Evolutionary conservation across 805 yeast species (phyloP).

Genomic region (Starmerella davenportii): DNA sequence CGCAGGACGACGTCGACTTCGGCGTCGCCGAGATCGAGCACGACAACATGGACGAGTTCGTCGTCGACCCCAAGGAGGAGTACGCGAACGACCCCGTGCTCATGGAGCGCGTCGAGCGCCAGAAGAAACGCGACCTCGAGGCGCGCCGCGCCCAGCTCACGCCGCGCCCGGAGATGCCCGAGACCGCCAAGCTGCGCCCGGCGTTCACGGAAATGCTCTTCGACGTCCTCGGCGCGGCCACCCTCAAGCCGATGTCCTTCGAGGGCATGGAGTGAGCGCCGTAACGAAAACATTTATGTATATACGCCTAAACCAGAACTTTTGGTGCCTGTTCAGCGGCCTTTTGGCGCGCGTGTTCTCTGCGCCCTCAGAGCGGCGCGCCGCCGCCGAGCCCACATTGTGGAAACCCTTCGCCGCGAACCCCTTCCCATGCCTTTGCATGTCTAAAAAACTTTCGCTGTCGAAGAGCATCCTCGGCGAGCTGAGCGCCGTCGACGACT

Average conservation of each 20-base stretch:
- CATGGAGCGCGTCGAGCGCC: slow-evolving; percentile 19
- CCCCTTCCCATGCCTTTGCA: too few species aligned
- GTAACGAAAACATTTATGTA: too few species aligned
- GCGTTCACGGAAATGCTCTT: slow-evolving; percentile 8
- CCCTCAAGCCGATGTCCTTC: slow-evolving; percentile 2
- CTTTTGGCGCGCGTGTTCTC: too few species aligned
- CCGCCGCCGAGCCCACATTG: too few species aligned
- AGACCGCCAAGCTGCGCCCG: slow-evolving; percentile 19
- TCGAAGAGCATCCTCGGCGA: slow-evolving; percentile 12
- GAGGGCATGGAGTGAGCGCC: too few species aligned
- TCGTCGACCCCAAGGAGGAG: slow-evolving; percentile 21
- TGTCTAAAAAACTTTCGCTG: slow-evolving; percentile 9
- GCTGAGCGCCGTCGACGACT: slow-evolving; percentile 9
- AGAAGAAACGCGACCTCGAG: slow-evolving; percentile 9
- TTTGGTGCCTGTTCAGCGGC: too few species aligned
- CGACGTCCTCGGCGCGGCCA: slow-evolving; percentile 1
- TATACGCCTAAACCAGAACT: too few species aligned
- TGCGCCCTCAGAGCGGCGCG: too few species aligned
- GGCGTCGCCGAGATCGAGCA: slow-evolving; percentile 34
- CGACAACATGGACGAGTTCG: slow-evolving; percentile 26
- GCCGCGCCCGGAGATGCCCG: slow-evolving; percentile 19
- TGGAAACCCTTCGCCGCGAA: too few species aligned
- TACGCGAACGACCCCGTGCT: slow-evolving; percentile 19
- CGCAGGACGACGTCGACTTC: slow-evolving; percentile 27
- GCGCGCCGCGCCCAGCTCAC: slow-evolving; percentile 13